These are phyloP conservation scores for Huiozyma sinensis DNA, from an alignment of 805 yeast species.

Conservation along the genomic window DNA sequence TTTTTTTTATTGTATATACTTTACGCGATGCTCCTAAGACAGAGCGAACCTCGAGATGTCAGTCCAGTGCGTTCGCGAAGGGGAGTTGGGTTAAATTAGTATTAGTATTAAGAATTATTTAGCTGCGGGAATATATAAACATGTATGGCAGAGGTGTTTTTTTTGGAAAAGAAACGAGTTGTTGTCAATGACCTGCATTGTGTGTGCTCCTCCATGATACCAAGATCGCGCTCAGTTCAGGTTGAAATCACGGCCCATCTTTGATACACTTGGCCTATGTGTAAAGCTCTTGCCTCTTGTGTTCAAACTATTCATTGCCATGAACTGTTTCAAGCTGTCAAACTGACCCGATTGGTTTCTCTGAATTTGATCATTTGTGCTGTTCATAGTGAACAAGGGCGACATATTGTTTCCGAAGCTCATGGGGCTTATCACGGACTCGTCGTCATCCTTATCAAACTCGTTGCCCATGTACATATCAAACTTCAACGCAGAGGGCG, in stretches of 20 bases:
- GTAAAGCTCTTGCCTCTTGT: slow-evolving; percentile 16
- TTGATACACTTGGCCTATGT: slow-evolving; percentile 15
- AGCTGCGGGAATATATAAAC: neutral
- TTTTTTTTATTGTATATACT: too few relatives aligned
- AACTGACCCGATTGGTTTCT: slow-evolving; percentile 18
- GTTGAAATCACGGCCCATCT: slow-evolving; percentile 3
- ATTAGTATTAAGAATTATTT: neutral
- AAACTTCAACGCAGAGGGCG: neutral
- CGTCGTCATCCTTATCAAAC: slow-evolving; percentile 1
- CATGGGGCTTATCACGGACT: slow-evolving; percentile 2
- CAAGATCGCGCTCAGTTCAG: neutral
- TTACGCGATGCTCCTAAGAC: too few relatives aligned
- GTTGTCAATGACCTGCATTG: neutral
- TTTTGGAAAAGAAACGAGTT: neutral
- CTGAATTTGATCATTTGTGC: slow-evolving; percentile 22
- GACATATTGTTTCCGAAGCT: slow-evolving; percentile 8
- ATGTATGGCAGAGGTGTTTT: neutral
- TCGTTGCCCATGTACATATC: neutral
- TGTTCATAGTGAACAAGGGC: slow-evolving; percentile 8
- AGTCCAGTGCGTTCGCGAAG: too few relatives aligned
- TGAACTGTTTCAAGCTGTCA: slow-evolving; percentile 13
- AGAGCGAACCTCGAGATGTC: too few relatives aligned
- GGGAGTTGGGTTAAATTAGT: neutral
- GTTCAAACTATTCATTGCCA: slow-evolving; percentile 10
- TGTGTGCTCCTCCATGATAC: slow-evolving; percentile 5